Base-by-base conservation (phyloP, 2,329 filamentous ascomycete genomes). In the Talaromyces islandicus region DNA sequence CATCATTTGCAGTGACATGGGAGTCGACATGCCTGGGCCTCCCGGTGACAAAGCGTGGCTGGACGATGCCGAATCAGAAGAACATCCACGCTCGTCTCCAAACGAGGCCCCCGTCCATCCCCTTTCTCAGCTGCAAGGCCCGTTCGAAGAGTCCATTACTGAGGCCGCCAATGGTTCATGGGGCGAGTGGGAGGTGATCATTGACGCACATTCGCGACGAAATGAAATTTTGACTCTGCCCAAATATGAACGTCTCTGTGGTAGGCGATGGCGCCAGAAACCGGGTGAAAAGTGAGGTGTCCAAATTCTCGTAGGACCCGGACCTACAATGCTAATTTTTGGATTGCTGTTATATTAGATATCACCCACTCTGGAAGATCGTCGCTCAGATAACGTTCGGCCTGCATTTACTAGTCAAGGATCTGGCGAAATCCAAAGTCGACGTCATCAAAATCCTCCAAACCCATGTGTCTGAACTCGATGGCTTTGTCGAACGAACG, bases 311-410 rank as follows among this genome's bases (percentile, higher is more conserved):
- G 1, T n/a, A 6, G 17, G 35, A n/a, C 35, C 35, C 17, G 12
- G 1, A 3, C 14, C 17, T 38, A 7, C 35, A 38, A 38, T 38
- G 35, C 35, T 38, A 38, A 38, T 38, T 38, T 38, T 17, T n/a
- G 35, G 14, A 7, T 38, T 38, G 32, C 11, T 21, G 14, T 7
- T 19, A 27, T 46, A 56, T 17, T 71, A 84, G 85, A 68, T 88
- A 91, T 70, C 94, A 97, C 71, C 91, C 95, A 64, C 79, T 97
- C 62, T 88, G 88, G 80, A 97, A 97, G 77, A 84, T 97, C 54
- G 85, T 95, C 70, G 88, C 93, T 17, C 93, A 97, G 75, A 92
- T 97, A 66, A 88, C 91, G 1, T 97, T 97, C 73, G 93, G 94
- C 21, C 88, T 97, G 41, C 92, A 97, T 73, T 80, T 97, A 51